Conservation (phyloP, 768 basidiomycete genomes). For the Mycena olivaceomarginata region DNA sequence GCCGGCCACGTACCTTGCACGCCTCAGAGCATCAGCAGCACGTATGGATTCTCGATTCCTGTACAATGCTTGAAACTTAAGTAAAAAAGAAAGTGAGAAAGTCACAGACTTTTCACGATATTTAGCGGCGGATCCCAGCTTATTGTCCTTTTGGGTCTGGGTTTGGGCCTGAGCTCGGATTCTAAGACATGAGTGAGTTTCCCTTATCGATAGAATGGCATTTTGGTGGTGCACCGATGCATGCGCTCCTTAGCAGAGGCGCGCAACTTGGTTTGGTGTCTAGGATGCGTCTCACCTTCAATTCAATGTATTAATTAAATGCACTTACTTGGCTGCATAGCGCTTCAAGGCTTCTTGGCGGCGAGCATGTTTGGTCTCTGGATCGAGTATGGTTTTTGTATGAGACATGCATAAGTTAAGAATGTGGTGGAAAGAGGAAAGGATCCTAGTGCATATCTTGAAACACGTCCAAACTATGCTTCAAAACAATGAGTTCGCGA, state of each 20-base stretch:
- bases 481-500: no score
- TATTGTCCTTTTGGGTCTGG: neutral
- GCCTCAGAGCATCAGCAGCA: constrained; percentile 1
- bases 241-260: neutral
- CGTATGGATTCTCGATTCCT: constrained; percentile 2
- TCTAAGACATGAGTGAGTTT: neutral
- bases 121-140: neutral
- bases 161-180: neutral
- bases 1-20: neutral
- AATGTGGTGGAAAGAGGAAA: no score
- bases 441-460: no score
- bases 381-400: neutral
- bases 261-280: neutral
- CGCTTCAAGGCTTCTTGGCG: neutral
- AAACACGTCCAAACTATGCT: no score
- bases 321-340: constrained; percentile 3
- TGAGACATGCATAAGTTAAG: no score
- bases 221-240: neutral
- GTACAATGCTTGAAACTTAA: neutral
- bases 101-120: neutral
- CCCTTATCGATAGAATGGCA: no score
- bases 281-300: neutral
- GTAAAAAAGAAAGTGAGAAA: neutral
- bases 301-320: no score
- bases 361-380: neutral